These are phyloP conservation scores for Sporothrix humicola DNA, from an alignment of 2,329 filamentous ascomycete species.

Conservation along the genomic window DNA sequence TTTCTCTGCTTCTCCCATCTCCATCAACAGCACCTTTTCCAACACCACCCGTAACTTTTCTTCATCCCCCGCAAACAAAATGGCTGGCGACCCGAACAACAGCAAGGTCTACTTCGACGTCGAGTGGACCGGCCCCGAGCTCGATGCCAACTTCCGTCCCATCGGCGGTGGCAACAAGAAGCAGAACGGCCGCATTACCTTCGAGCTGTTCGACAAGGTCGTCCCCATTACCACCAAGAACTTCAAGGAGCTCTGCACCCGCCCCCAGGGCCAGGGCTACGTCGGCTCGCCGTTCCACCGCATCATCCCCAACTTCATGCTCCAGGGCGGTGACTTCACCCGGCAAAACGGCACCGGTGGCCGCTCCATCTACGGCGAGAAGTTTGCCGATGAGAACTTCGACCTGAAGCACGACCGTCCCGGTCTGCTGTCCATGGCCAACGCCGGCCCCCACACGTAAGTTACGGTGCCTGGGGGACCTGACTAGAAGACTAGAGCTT, in stretches of 20 bases:
- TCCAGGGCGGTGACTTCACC: constrained; percentile 96
- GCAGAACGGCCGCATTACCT: constrained; percentile 81
- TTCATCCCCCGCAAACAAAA: constrained; percentile 59
- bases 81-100: constrained; percentile 52
- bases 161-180: constrained; percentile 57
- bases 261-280: constrained; percentile 83
- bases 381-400: constrained; percentile 96
- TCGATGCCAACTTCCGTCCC: constrained; percentile 64
- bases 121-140: constrained; percentile 72
- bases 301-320: constrained; percentile 92
- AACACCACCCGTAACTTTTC: constrained; percentile 47
- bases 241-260: constrained; percentile 84
- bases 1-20: constrained; percentile 39
- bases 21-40: constrained; percentile 44
- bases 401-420: constrained; percentile 71
- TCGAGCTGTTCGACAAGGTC: constrained; percentile 77
- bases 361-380: constrained; percentile 94
- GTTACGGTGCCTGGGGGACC: neutral
- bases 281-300: constrained; percentile 86
- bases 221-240: constrained; percentile 89
- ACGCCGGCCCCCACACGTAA: constrained; percentile 92
- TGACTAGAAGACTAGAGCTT: too few relatives aligned
- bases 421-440: constrained; percentile 91
- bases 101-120: constrained; percentile 69
- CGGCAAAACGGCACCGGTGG: constrained; percentile 88